Percentiles rank a stretch among this genome's conserved stretches.
Conservation (phyloP, 1,284 basidiomycete genomes). For the Leccinum pachyderme region DNA sequence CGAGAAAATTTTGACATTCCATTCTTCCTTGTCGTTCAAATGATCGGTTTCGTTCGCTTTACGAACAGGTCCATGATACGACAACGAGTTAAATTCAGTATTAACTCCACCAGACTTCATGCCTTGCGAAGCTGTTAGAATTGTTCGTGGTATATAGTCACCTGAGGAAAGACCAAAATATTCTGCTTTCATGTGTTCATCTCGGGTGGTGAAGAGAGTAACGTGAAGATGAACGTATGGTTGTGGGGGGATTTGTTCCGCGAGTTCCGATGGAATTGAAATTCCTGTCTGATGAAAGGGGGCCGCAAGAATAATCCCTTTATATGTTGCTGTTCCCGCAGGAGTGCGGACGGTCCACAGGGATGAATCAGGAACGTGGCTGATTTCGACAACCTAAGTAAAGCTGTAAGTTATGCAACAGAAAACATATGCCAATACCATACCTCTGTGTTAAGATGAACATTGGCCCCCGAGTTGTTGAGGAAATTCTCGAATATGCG, state of each 20-base stretch:
- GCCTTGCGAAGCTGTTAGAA: constrained; percentile 74
- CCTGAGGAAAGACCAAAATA: constrained; percentile 67
- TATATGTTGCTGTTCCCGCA: constrained; percentile 49
- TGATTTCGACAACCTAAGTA: constrained; percentile 51
- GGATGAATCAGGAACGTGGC: constrained; percentile 37
- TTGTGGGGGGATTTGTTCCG: constrained; percentile 57
- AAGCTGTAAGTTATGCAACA: background rate
- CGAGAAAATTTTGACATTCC: constrained; percentile 88
- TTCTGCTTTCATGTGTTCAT: constrained; percentile 55
- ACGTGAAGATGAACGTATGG: constrained; percentile 87
- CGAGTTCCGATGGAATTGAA: constrained; percentile 44
- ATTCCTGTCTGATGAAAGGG: constrained; percentile 69
- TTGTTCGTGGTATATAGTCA: constrained; percentile 55
- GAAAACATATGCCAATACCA: constrained; percentile 15
- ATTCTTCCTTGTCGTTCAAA: constrained; percentile 44
- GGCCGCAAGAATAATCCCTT: constrained; percentile 72
- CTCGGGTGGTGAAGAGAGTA: constrained; percentile 81
- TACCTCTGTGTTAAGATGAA: constrained; percentile 71
- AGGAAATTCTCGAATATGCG: constrained; percentile 85
- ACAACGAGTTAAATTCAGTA: constrained; percentile 86
- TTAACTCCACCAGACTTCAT: constrained; percentile 47
- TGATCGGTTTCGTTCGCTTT: constrained; percentile 24
- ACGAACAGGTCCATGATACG: constrained; percentile 71
- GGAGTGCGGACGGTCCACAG: constrained; percentile 51
- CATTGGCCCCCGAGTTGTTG: constrained; percentile 61